Evolutionary conservation across 1,139 yeast species (phyloP), one percentile per base, ranked within the genome.

Genomic region (Yamadazyma blattariae): DNA sequence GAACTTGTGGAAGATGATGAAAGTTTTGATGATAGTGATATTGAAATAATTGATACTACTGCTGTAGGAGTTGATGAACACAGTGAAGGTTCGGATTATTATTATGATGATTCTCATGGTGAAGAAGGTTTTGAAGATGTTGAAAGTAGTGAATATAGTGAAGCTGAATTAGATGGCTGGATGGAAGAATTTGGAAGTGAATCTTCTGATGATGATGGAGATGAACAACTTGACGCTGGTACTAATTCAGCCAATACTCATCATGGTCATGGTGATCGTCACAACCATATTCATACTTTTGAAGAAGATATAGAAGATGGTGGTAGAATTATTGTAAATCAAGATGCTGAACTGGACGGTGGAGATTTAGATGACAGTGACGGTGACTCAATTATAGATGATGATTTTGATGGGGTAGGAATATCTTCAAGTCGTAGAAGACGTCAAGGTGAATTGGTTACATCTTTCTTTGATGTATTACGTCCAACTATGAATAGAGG

Each of bases 111-210:
- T 27, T 61, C 59, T 7, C 63, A 54, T 13, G 70, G 55, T 19
- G 64, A 52, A 9, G 66, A 42, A 26, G 62, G 54, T 29, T 64
- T 56, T 14, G 59, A 50, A n/a, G 62, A 55, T 28, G 64, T 56
- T 15, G 59, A 50, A 11, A 50, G 46, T 22, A 61, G 64, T 40
- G 68, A 57, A 26, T 63, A 67, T 37, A 70, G 64, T 30, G 69
- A 66, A 37, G 70, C 56, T 30, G 74, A 65, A 32, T 52, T 67
- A 13, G 74, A 68, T 41, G 69, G 66, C 3, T 68, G 74, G 74
- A 59, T 70, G 34, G 72, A 66, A 37, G 72, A 62, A 25, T 65
- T 70, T 42, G 63, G 55, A 34, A 58, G 48, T 23, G 56, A 52
- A 8, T 42, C 41, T 10, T 38, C 43, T 3, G 36, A 37, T 7